phyloP scores from a whole-genome alignment of 306 rosid species.

The Medicago truncatula region DNA sequence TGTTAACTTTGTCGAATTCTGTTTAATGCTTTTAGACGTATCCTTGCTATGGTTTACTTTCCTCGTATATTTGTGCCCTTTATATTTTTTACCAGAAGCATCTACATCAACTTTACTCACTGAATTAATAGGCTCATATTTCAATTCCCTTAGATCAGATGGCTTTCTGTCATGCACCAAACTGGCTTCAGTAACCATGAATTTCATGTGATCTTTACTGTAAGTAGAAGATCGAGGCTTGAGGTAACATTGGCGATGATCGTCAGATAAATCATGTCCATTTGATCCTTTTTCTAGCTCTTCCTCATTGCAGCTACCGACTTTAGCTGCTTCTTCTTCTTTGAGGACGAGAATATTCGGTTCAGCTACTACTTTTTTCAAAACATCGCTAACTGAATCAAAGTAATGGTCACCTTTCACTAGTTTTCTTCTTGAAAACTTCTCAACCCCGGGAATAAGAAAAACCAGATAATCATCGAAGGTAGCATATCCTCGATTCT shows the following conservation, averaged over 20 bases:
- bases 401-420: constrained; percentile 3
- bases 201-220: no score
- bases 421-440: constrained; percentile 54
- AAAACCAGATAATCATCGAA: constrained; percentile 16
- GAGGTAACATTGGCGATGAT: constrained; percentile 58
- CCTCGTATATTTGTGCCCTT: constrained; percentile 36
- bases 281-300: constrained; percentile 54
- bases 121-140: constrained; percentile 49
- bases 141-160: constrained; percentile 33
- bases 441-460: constrained; percentile 51
- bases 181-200: no score
- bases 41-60: constrained; percentile 47
- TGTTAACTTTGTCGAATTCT: constrained; percentile 49
- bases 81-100: constrained; percentile 41
- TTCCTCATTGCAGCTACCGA: constrained; percentile 48
- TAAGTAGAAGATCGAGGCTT: no score
- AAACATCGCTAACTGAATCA: constrained; percentile 76
- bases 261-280: constrained; percentile 49
- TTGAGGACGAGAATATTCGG: constrained; percentile 71
- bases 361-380: constrained; percentile 77
- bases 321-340: constrained; percentile 41
- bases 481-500: constrained; percentile 31
- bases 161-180: no score
- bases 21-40: constrained; percentile 29
- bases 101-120: constrained; percentile 38